Conservation (phyloP, 2,329 filamentous ascomycete genomes). For the Sporothrix dimorphospora region DNA sequence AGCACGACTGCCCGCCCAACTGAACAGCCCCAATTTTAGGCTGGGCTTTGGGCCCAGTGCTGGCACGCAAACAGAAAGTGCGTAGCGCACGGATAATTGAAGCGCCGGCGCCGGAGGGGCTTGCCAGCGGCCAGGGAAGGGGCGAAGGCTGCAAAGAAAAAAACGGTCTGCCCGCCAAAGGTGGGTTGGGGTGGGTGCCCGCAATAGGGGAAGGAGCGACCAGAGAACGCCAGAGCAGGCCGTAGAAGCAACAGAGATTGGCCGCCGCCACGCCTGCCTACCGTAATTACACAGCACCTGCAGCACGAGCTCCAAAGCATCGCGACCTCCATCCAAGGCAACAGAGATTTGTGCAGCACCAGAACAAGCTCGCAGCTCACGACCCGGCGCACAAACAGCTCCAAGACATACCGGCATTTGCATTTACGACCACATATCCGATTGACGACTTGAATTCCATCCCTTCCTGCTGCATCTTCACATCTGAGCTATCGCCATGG, state of each 20-base stretch:
- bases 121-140: background rate
- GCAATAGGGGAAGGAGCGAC: conserved; percentile 9
- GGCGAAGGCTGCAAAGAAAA: conserved; percentile 22
- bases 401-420: background rate
- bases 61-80: conserved; percentile 16
- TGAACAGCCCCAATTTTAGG: conserved; percentile 14
- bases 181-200: background rate
- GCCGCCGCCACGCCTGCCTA: background rate
- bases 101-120: conserved; percentile 20
- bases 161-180: conserved; percentile 14
- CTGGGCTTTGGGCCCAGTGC: background rate
- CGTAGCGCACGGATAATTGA: conserved; percentile 21
- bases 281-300: conserved; percentile 13
- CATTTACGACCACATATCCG: background rate
- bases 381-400: background rate
- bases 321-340: conserved; percentile 5
- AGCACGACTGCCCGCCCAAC: background rate
- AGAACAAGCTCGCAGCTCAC: background rate
- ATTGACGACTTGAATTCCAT: background rate
- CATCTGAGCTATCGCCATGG: conserved; percentile 16
- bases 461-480: background rate
- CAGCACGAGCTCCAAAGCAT: conserved; percentile 8
- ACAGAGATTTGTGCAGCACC: conserved; percentile 13
- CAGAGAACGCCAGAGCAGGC: conserved; percentile 10
- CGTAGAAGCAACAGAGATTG: conserved; percentile 17